phyloP scores from a whole-genome alignment of 768 basidiomycete species.

The Neoboletus subvelutipes region DNA sequence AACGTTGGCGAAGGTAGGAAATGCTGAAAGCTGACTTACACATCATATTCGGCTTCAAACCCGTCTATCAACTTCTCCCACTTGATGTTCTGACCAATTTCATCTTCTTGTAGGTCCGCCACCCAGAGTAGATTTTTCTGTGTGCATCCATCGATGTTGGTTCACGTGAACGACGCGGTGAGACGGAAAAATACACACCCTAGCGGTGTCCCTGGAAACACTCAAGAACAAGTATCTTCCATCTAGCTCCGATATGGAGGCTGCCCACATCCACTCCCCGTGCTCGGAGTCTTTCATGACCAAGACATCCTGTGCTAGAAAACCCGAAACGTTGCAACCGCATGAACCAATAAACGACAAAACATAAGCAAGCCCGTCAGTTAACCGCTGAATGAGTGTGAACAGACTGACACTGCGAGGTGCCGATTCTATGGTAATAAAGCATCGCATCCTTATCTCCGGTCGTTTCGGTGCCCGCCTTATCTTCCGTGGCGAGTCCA shows the following conservation, averaged over 20 bases:
- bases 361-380: slow-evolving; percentile 4
- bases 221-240: slow-evolving; percentile 61
- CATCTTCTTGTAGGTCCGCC: slow-evolving; percentile 57
- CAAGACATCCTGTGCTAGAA: slow-evolving; percentile 65
- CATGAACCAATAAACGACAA: background rate
- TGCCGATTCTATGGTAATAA: slow-evolving; percentile 74
- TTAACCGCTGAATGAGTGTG: background rate
- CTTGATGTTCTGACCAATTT: slow-evolving; percentile 61
- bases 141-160: background rate
- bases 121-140: slow-evolving; percentile 79
- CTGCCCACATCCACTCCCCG: slow-evolving; percentile 63
- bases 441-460: slow-evolving; percentile 70
- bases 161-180: background rate
- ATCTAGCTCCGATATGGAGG: slow-evolving; percentile 56
- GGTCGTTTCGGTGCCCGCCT: slow-evolving; percentile 56
- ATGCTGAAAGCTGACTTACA: slow-evolving; percentile 43
- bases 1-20: slow-evolving; percentile 1
- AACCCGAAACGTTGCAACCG: slow-evolving; percentile 4
- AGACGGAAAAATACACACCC: slow-evolving; percentile 39
- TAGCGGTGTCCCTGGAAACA: slow-evolving; percentile 58
- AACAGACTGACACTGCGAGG: slow-evolving; percentile 55
- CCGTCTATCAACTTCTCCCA: slow-evolving; percentile 72
- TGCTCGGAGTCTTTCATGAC: slow-evolving; percentile 63
- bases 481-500: slow-evolving; percentile 46
- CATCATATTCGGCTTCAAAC: slow-evolving; percentile 64